Conservation (phyloP, 2,329 filamentous ascomycete genomes). For the Fusarium anguioides region DNA sequence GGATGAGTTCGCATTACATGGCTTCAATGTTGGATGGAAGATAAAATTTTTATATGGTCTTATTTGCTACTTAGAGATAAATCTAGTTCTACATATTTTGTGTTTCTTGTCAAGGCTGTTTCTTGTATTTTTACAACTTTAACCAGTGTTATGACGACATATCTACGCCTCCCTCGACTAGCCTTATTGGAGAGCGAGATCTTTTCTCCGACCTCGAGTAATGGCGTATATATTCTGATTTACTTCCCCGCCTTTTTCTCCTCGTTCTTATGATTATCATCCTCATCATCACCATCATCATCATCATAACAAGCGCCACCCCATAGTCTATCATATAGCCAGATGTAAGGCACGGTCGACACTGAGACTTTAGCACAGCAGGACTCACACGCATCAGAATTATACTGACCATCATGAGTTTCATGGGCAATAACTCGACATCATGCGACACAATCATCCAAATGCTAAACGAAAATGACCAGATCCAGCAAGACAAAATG, state of each 20-base stretch:
- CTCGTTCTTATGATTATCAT: background rate
- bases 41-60: too few species aligned
- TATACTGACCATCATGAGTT: background rate
- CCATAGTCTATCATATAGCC: too few species aligned
- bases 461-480: slow-evolving; percentile 16
- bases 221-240: background rate
- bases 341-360: too few species aligned
- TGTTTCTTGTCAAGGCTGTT: too few species aligned
- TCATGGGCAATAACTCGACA: slow-evolving; percentile 2
- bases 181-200: background rate
- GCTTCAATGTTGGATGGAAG: too few species aligned
- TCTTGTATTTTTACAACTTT: too few species aligned
- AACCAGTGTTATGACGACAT: background rate
- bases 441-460: slow-evolving; percentile 8
- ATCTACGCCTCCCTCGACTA: background rate
- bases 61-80: too few species aligned
- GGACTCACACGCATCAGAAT: background rate
- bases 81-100: too few species aligned
- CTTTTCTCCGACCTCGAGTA: background rate
- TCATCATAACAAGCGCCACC: background rate
- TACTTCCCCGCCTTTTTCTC: background rate
- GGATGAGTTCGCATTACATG: too few species aligned
- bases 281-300: accelerated
- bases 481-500: slow-evolving; percentile 5
- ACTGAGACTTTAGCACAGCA: background rate